Evolutionary conservation across 1,284 basidiomycete genomes (phyloP).

Genomic region (Cutaneotrichosporon sp.): DNA sequence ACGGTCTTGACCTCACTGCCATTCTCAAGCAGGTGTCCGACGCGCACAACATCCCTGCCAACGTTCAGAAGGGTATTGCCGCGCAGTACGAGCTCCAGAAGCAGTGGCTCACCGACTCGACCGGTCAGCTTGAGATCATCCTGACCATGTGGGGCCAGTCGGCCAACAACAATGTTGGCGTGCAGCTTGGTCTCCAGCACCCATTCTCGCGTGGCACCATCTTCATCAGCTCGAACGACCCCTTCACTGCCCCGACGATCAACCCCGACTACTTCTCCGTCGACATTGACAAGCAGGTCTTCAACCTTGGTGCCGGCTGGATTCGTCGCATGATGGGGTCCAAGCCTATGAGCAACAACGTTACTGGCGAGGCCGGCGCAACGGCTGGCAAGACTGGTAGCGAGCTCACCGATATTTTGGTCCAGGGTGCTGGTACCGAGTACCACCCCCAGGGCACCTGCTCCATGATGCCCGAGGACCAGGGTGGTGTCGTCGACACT

Average conservation of each 20-base stretch:
- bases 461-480: constrained; percentile 58
- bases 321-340: constrained; percentile 33
- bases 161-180: constrained; percentile 33
- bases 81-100: constrained; percentile 40
- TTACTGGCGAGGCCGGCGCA: constrained; percentile 30
- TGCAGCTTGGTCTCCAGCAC: constrained; percentile 47
- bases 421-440: constrained; percentile 39
- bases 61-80: constrained; percentile 34
- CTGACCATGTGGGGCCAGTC: constrained; percentile 37
- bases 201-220: constrained; percentile 49
- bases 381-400: constrained; percentile 27
- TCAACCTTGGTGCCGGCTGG: constrained; percentile 31
- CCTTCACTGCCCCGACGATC: constrained; percentile 58
- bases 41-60: constrained; percentile 31
- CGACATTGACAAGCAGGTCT: constrained; percentile 42
- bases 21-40: constrained; percentile 64
- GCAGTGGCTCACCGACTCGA: constrained; percentile 26
- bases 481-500: constrained; percentile 63
- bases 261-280: constrained; percentile 58
- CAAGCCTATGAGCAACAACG: constrained; percentile 27
- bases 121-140: constrained; percentile 47
- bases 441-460: constrained; percentile 60
- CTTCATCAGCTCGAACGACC: constrained; percentile 54
- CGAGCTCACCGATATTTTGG: constrained; percentile 38
- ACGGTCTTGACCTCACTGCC: constrained; percentile 57